Evolutionary conservation across 1,139 yeast species (phyloP), one percentile per base, ranked within the genome.

Genomic region (Saccharomycopsis hybrid): DNA sequence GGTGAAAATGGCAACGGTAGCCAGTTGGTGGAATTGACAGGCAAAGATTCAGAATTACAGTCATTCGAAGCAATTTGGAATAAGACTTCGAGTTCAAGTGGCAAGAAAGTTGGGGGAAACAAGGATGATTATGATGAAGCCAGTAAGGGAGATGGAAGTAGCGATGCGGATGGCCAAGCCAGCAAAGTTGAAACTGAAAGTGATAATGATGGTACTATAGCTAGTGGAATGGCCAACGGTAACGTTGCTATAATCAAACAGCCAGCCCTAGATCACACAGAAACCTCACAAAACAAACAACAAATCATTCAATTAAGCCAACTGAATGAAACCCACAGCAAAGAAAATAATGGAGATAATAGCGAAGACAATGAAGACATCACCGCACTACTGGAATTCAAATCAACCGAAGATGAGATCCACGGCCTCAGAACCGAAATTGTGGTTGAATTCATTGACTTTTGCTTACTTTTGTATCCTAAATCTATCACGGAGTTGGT

Each of bases 401-500:
- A 44, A 33, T 44, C 51, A n/a, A 49, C 49, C 4, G 51, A 48
- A 25, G 52, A 51, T 35, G 33, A 51, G 40, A 51, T 51, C 3
- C 40, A 39, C 4, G 49, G 49, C 3, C 35, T 51, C 7, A 24
- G 46, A 8, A 48, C 48, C 8, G 54, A 51, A 35, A 48, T 51
- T 5, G 18, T 51, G 3, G 52, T 51, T 25, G 54, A 51, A 37
- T 47, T 51, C 33, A 28, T 51, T n/a, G 54, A 51, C 27, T 44
- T 51, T 31, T 9, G 49, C 24, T 35, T 51, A 8, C 38, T 51
- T 9, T 41, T 51, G 32, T 51, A 51, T 33, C 54, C 54, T 33
- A 41, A 33, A 27, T 44, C 49, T 5, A 51, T 51, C 32, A 51
- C 54, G 13, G 47, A 41, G 30, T 8, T 45, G 32, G 32, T 51